A percentile compares a stretch with the other conserved stretches of the same genome.
Conservation (phyloP, 345 rosid species). For the Stellera chamaejasme region DNA sequence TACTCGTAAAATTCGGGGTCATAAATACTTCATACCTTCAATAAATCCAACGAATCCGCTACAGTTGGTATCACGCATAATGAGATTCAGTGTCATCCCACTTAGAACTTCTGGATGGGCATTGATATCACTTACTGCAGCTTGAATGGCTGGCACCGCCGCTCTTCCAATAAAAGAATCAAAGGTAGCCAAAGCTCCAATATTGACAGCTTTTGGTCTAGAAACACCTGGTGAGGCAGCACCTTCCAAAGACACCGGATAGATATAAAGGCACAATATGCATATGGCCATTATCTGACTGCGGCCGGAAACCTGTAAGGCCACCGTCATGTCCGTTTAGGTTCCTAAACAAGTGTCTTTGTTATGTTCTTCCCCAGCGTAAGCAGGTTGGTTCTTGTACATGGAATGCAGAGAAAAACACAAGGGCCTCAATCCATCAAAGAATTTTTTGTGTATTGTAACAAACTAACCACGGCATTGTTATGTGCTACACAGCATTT, state of each 20-base stretch:
- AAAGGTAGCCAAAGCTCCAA: slow-evolving; percentile 70
- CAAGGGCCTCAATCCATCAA: too few relatives aligned
- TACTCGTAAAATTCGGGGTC: too few relatives aligned
- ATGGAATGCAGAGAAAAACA: not conserved
- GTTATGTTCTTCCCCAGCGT: too few relatives aligned
- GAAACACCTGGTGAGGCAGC: slow-evolving; percentile 19
- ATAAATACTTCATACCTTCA: slow-evolving; percentile 44
- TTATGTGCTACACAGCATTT: slow-evolving; percentile 1
- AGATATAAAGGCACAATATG: slow-evolving; percentile 24
- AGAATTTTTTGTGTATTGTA: too few relatives aligned
- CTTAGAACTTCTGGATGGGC: slow-evolving; percentile 49
- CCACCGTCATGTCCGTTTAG: slow-evolving; percentile 24
- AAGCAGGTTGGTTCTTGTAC: slow-evolving; percentile 13
- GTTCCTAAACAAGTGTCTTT: not conserved
- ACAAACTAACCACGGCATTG: slow-evolving; percentile 1
- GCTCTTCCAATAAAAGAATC: slow-evolving; percentile 79
- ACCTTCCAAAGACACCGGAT: slow-evolving; percentile 29
- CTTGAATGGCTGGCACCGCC: slow-evolving; percentile 44
- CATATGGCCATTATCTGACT: slow-evolving; percentile 14
- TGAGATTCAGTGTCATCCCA: slow-evolving; percentile 34
- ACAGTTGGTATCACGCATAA: slow-evolving; percentile 62
- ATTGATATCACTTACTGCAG: slow-evolving; percentile 68
- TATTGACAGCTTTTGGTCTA: slow-evolving; percentile 36
- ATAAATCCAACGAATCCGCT: slow-evolving; percentile 78
- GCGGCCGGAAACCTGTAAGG: slow-evolving; percentile 16